A percentile compares a stretch with the other conserved stretches of the same genome.
phyloP scores from a whole-genome alignment of 2,329 filamentous ascomycete genomes.

The Aspergillus flavus region DNA sequence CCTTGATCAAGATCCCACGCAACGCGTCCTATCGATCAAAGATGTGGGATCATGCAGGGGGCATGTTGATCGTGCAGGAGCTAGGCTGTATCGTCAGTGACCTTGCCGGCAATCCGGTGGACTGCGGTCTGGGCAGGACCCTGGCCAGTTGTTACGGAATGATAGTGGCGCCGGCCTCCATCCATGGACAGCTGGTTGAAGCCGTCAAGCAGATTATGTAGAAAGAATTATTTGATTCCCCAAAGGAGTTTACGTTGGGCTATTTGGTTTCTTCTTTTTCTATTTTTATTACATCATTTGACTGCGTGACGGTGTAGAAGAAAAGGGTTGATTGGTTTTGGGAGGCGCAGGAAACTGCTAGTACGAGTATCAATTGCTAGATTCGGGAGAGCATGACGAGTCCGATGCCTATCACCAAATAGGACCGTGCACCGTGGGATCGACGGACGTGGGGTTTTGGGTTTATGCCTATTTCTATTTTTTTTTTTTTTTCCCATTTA shows the following conservation, averaged over 20 bases:
- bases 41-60: constrained; percentile 61
- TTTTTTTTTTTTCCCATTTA: no score
- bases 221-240: not conserved
- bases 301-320: not conserved
- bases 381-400: no score
- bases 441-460: constrained; percentile 9
- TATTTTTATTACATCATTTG: not conserved
- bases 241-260: not conserved
- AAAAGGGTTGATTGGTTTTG: no score
- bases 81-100: constrained; percentile 55
- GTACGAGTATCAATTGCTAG: no score
- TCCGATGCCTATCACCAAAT: no score
- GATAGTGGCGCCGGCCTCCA: constrained; percentile 42
- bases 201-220: constrained; percentile 31
- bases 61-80: constrained; percentile 55
- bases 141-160: constrained; percentile 44
- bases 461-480: not conserved
- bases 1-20: constrained; percentile 53
- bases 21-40: constrained; percentile 48
- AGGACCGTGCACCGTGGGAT: constrained; percentile 18
- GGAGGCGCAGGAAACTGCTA: no score
- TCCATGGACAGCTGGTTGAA: constrained; percentile 37
- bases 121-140: constrained; percentile 49
- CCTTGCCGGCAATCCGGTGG: constrained; percentile 52
- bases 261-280: not conserved